A percentile compares a stretch with the other conserved stretches of the same genome.
phyloP scores from a whole-genome alignment of 495 filamentous ascomycete genomes.

The Articulospora tetracladia region DNA sequence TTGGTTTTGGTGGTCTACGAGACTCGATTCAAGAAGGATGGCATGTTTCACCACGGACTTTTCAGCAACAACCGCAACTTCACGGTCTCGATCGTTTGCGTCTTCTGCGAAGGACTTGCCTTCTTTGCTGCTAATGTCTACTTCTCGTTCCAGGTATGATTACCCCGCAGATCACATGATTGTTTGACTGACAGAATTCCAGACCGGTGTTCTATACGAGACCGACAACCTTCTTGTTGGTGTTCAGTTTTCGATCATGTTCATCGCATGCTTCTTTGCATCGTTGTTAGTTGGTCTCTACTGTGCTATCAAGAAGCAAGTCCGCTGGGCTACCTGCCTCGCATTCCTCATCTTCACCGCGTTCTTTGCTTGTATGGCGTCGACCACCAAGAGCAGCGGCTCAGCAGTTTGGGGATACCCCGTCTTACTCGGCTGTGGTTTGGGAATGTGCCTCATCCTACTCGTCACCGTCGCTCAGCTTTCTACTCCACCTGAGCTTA shows the following conservation, averaged over 20 bases:
- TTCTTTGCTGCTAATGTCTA: slow-evolving; percentile 37
- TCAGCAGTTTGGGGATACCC: slow-evolving; percentile 28
- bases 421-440: slow-evolving; percentile 26
- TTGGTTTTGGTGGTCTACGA: slow-evolving; percentile 26
- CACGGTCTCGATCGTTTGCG: slow-evolving; percentile 25
- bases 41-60: slow-evolving; percentile 34
- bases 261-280: slow-evolving; percentile 19
- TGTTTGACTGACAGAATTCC: background rate
- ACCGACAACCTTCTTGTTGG: slow-evolving; percentile 24
- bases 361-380: slow-evolving; percentile 30
- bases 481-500: slow-evolving; percentile 29
- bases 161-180: background rate
- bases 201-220: slow-evolving; percentile 23
- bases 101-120: slow-evolving; percentile 31
- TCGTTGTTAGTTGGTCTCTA: slow-evolving; percentile 23
- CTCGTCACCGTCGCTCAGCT: slow-evolving; percentile 32
- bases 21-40: slow-evolving; percentile 28
- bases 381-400: slow-evolving; percentile 11
- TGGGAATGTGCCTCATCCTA: slow-evolving; percentile 27
- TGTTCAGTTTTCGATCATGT: slow-evolving; percentile 25
- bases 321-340: slow-evolving; percentile 21
- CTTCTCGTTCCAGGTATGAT: slow-evolving; percentile 30
- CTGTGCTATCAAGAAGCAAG: slow-evolving; percentile 22
- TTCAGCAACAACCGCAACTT: slow-evolving; percentile 32
- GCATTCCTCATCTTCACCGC: slow-evolving; percentile 25